These are phyloP conservation scores for Solanum chmielewskii DNA, from an alignment of 257 asterid genomes.

Conservation along the genomic window DNA sequence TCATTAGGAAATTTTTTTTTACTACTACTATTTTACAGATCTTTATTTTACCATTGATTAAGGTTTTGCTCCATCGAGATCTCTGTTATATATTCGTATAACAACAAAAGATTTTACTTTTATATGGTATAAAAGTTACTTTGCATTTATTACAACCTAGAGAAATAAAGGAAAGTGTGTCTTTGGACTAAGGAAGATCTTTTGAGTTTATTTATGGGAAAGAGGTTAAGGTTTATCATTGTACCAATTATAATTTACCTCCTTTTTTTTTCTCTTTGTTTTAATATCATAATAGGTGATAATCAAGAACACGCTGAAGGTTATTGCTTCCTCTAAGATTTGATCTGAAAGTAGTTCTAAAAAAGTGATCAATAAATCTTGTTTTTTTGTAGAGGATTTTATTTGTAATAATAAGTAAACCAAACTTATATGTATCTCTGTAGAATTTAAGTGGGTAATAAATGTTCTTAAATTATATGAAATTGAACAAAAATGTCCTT, in stretches of 20 bases:
- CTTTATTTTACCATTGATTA: background rate
- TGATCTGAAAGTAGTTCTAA: background rate
- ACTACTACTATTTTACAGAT: background rate
- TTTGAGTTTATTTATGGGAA: background rate
- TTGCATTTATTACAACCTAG: background rate
- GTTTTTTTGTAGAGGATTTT: background rate
- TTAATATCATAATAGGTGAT: background rate
- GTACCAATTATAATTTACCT: background rate
- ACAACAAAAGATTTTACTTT: background rate
- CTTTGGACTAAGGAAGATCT: background rate
- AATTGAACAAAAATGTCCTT: background rate
- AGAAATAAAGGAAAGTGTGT: background rate
- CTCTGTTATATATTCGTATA: background rate
- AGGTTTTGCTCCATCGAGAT: background rate
- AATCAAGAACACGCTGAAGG: background rate
- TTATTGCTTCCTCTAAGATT: background rate
- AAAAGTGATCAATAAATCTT: background rate
- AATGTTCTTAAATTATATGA: background rate
- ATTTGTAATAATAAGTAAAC: background rate
- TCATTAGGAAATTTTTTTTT: background rate
- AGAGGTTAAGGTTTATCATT: background rate
- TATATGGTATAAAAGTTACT: background rate
- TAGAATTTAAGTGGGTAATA: background rate
- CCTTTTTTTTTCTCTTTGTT: background rate
- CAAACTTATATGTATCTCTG: background rate